phyloP scores from a whole-genome alignment of 371 early-diverging fungal genomes.

The Coemansia sp. region DNA sequence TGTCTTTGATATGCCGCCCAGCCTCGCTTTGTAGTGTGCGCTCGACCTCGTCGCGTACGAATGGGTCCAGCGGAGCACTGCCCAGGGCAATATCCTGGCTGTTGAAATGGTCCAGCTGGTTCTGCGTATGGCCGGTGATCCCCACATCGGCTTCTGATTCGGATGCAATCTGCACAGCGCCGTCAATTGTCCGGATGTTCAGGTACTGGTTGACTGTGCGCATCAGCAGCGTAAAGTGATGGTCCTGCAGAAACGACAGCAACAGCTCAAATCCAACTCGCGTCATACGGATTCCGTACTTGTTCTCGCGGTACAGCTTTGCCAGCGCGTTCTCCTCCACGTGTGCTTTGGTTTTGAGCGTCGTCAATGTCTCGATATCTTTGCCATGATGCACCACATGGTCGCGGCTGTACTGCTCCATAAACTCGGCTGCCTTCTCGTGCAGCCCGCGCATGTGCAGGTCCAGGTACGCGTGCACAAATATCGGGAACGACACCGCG shows the following conservation, averaged over 20 bases:
- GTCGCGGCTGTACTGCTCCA: slow-evolving; percentile 71
- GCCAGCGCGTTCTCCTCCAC: slow-evolving; percentile 80
- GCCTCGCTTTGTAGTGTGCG: slow-evolving; percentile 53
- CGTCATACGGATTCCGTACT: slow-evolving; percentile 88
- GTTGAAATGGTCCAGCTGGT: slow-evolving; percentile 80
- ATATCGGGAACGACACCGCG: slow-evolving; percentile 88
- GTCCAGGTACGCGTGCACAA: slow-evolving; percentile 93
- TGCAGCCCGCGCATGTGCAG: slow-evolving; percentile 58
- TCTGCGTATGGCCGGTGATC: slow-evolving; percentile 72
- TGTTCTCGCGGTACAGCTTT: slow-evolving; percentile 75
- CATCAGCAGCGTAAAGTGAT: slow-evolving; percentile 80
- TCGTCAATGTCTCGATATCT: slow-evolving; percentile 65
- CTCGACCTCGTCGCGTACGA: slow-evolving; percentile 58
- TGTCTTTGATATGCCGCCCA: slow-evolving; percentile 24
- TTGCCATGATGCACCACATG: slow-evolving; percentile 71
- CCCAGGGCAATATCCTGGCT: slow-evolving; percentile 69
- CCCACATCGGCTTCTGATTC: slow-evolving; percentile 68
- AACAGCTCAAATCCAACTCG: slow-evolving; percentile 91
- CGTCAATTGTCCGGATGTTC: slow-evolving; percentile 62
- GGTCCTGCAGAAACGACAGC: slow-evolving; percentile 90
- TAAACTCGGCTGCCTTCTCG: slow-evolving; percentile 80
- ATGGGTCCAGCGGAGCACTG: slow-evolving; percentile 58
- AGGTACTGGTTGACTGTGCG: slow-evolving; percentile 94
- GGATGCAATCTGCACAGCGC: slow-evolving; percentile 41
- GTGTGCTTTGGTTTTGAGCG: slow-evolving; percentile 73